Base-by-base conservation (phyloP, 495 filamentous ascomycete genomes). In the Amorphotheca resinae region DNA sequence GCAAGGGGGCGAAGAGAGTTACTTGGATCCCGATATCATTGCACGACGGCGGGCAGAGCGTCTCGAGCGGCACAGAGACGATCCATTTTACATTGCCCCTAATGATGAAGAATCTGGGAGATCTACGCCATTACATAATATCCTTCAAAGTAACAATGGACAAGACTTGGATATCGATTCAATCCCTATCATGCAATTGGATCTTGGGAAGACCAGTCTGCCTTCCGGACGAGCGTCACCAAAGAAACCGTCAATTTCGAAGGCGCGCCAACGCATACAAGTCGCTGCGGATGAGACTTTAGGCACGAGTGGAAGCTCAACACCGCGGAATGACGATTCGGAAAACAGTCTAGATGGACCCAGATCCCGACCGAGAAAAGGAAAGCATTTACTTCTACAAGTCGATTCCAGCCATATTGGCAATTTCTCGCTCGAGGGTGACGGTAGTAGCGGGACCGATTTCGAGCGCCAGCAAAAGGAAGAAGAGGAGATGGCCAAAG, bases 101-200 rank as follows among this genome's bases (percentile, higher is more conserved):
- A 56, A 65, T 12, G 67, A 68, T 1, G 74, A 69, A 18, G 38
- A 9, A 5, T 71, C 67, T 6, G 74, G 67, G 28, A 65, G 65
- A 8, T 80, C 74, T 0, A 85, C 83, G 0, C 79, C 82, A 2
- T 71, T 84, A 42, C 78, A 84, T 53, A 79, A 78, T 41, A 77
- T 85, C 30, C 65, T 87, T 0, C 68, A 73, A 45, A 71, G 63
- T 22, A 73, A 74, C 22, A 82, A 85, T 51, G 79, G 77, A 1
- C 77, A 79, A 6, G 80, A 77, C 22, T 62, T 95, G 12, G 91
- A 98, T 56, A 72, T 98, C 38, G 91, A 98, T 57, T 73, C 82
- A 11, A 98, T 98, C 46, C 91, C 91, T 1, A 89, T 96, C 47
- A 86, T 98, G 72, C 77, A 93, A 50, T 73, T 98, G 18, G 76